phyloP scores from a whole-genome alignment of 495 filamentous ascomycete genomes.

The Aspergillus saccharolyticus region DNA sequence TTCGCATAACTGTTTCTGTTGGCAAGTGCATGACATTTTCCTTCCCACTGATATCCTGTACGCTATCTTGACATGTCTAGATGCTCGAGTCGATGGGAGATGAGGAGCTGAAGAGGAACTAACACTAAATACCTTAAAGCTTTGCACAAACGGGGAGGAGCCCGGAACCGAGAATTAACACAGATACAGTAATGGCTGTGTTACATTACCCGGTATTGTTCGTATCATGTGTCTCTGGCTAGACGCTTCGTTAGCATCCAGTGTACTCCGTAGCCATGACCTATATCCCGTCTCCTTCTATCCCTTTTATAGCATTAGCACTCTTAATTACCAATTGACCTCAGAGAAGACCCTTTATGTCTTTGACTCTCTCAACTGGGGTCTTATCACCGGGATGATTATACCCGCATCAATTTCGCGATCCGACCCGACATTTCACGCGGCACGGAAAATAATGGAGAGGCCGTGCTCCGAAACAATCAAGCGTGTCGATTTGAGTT shows the following conservation, averaged over 20 bases:
- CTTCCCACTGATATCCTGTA: not conserved
- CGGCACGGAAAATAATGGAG: not conserved
- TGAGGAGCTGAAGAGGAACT: not conserved
- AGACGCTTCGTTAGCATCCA: too few species aligned
- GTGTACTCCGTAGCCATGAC: too few species aligned
- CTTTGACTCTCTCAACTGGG: too few species aligned
- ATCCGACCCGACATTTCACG: not conserved
- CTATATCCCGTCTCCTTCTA: not conserved
- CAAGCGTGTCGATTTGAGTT: constrained; percentile 16
- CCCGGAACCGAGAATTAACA: too few species aligned
- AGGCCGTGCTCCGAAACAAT: constrained; percentile 13
- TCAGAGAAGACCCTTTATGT: not conserved
- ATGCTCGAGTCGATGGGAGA: not conserved
- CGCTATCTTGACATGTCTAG: not conserved
- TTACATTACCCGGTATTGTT: too few species aligned
- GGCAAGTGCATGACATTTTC: not conserved
- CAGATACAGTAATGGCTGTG: too few species aligned
- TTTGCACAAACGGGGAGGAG: not conserved
- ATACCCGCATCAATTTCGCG: not conserved
- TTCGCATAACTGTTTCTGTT: not conserved
- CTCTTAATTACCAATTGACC: not conserved
- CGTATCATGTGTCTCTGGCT: too few species aligned
- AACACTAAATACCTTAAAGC: too few species aligned
- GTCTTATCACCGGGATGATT: too few species aligned
- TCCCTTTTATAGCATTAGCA: too few species aligned